Conservation (phyloP, 2,329 filamentous ascomycete species). For the Didymella arachidicola region DNA sequence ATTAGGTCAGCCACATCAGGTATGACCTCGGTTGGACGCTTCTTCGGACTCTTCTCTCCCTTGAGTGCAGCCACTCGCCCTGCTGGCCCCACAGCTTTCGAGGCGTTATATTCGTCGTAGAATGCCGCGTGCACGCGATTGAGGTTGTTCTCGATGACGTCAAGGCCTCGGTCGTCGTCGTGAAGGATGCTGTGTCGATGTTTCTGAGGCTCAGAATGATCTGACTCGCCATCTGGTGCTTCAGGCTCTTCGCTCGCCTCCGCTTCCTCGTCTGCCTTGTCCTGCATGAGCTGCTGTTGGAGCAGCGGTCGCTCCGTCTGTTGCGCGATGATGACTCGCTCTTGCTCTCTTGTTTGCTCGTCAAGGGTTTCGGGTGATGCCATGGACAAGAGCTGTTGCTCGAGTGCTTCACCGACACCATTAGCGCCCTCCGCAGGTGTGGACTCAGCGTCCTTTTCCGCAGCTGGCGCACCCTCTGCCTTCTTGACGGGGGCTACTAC, state of each 20-base stretch:
- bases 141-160: slow-evolving; percentile 77
- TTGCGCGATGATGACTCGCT: slow-evolving; percentile 86
- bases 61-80: slow-evolving; percentile 60
- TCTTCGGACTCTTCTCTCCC: slow-evolving; percentile 60
- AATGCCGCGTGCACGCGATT: slow-evolving; percentile 78
- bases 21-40: slow-evolving; percentile 64
- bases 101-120: slow-evolving; percentile 79
- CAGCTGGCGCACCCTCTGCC: slow-evolving; percentile 28
- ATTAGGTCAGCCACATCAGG: slow-evolving; percentile 90
- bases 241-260: slow-evolving; percentile 58
- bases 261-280: slow-evolving; percentile 77
- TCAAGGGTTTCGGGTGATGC: slow-evolving; percentile 75
- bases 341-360: slow-evolving; percentile 83
- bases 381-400: slow-evolving; percentile 79
- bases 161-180: slow-evolving; percentile 86
- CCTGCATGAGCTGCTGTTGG: slow-evolving; percentile 90
- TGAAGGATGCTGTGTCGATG: slow-evolving; percentile 79
- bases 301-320: slow-evolving; percentile 85
- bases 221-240: slow-evolving; percentile 51
- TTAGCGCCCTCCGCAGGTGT: slow-evolving; percentile 38
- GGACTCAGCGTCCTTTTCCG: slow-evolving; percentile 34
- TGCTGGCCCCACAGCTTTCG: slow-evolving; percentile 52
- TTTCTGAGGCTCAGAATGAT: slow-evolving; percentile 47
- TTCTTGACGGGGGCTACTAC: slow-evolving; percentile 28
- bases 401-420: slow-evolving; percentile 66